Evolutionary conservation across 371 early-diverging fungal genomes (phyloP), one percentile per base, ranked within the genome.

Genomic region (Actinomucor elegans): DNA sequence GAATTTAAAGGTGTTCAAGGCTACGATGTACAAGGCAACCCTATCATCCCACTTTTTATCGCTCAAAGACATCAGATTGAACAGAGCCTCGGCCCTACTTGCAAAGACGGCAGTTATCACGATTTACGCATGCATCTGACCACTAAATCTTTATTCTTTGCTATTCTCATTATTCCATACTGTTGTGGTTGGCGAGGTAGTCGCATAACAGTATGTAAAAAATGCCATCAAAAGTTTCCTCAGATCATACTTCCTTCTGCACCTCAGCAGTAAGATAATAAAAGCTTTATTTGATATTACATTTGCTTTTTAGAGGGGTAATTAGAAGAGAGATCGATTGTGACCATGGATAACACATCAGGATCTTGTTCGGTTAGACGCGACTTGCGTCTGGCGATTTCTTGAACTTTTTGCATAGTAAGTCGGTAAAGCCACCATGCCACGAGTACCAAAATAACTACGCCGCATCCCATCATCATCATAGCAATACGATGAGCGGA

Each of bases 101-200:
- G 77, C 43, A 40, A 29, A 27, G 45, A 48, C 26, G 68, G 68
- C 10, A 64, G 62, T 6, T 69, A 67, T 34, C 77, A 77, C 44
- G 67, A 71, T 42, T 38, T 77, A 36, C 62, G 77, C 8, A 77
- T 77, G 77, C 66, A 73, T 42, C 59, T 71, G 26, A 71, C 73
- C 2, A 64, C 37, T 11, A 46, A 38, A 4, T 59, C 74, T 9
- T 21, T 77, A 5, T 33, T 61, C 1, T 62, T 71, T 56, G 65
- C 77, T 7, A 41, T 73, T 11, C 54, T 77, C 4, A 56, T 73
- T 27, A 8, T 77, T 10, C 77, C 77, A 10, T 73, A 73, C 37
- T 65, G 69, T 15, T 77, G 77, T 43, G 77, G 77, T 17, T 77
- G 53, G 26, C 49, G 71, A 51, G 77, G 77, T 5, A 53, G 27